A percentile compares a stretch with the other conserved stretches of the same genome.
Conservation (phyloP, 192 early-diverging fungal species). For the Geranomyces variabilis region DNA sequence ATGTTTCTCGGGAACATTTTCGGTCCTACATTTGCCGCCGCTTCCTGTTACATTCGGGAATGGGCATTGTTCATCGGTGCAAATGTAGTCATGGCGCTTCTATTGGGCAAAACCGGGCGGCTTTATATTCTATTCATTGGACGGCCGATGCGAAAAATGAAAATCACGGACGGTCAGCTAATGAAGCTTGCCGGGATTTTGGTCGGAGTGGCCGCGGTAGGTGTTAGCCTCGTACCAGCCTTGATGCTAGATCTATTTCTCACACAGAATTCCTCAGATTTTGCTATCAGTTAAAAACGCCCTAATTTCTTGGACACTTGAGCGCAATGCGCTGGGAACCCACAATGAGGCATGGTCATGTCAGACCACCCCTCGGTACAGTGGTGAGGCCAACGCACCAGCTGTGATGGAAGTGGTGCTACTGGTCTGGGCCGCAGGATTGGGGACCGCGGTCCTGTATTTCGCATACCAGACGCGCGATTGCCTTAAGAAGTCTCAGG, state of each 20-base stretch:
- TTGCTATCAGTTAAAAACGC: not conserved
- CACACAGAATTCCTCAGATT: not conserved
- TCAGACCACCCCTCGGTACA: not conserved
- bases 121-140: constrained; percentile 5
- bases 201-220: not conserved
- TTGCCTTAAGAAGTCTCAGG: not conserved
- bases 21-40: not conserved
- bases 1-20: constrained; percentile 3
- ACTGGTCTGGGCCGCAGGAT: not conserved
- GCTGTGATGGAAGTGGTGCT: not conserved
- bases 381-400: not conserved
- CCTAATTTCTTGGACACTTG: not conserved
- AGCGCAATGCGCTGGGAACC: not conserved
- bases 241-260: no score
- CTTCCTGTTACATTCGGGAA: not conserved
- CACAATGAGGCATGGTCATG: not conserved
- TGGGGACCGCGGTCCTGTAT: not conserved
- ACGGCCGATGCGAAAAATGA: not conserved
- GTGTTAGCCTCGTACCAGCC: no score
- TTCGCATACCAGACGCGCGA: not conserved
- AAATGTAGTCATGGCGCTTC: not conserved
- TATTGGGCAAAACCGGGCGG: not conserved
- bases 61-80: not conserved
- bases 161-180: not conserved
- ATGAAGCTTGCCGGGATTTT: not conserved